phyloP scores from a whole-genome alignment of 106 monocot genomes.

The Platanthera guangdongensis region DNA sequence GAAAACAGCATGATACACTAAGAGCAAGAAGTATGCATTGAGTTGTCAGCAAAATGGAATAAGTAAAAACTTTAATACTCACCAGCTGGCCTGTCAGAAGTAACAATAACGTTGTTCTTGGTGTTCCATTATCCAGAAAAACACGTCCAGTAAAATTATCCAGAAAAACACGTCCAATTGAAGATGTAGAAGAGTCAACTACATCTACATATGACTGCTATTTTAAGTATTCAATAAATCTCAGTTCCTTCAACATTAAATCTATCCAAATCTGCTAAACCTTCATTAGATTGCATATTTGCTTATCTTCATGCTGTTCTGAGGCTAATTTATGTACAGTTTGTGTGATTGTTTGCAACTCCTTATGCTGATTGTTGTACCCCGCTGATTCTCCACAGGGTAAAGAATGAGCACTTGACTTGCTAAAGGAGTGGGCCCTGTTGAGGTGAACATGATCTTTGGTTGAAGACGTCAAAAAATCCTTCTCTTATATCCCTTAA shows the following conservation, averaged over 20 bases:
- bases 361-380: not conserved
- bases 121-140: conserved; percentile 6
- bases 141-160: conserved; percentile 13
- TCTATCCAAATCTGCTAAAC: not conserved
- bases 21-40: not conserved
- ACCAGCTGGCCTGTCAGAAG: conserved; percentile 26
- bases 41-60: not conserved
- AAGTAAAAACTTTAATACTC: not conserved
- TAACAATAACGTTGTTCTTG: not conserved
- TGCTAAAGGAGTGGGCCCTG: not conserved
- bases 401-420: not conserved
- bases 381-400: not conserved
- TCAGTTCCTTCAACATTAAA: conserved; percentile 1
- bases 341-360: not conserved
- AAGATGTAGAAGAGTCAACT: conserved; percentile 10
- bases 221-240: not conserved
- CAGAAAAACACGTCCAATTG: conserved; percentile 12
- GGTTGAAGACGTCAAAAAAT: conserved; percentile 1
- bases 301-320: not conserved
- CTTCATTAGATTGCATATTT: not conserved
- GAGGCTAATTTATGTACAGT: not conserved
- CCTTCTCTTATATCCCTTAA: conserved; percentile 5
- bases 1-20: not conserved
- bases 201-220: not conserved
- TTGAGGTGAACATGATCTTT: not conserved